Conservation (phyloP, 371 early-diverging fungal species). For the Blastocladiella emersonii region DNA sequence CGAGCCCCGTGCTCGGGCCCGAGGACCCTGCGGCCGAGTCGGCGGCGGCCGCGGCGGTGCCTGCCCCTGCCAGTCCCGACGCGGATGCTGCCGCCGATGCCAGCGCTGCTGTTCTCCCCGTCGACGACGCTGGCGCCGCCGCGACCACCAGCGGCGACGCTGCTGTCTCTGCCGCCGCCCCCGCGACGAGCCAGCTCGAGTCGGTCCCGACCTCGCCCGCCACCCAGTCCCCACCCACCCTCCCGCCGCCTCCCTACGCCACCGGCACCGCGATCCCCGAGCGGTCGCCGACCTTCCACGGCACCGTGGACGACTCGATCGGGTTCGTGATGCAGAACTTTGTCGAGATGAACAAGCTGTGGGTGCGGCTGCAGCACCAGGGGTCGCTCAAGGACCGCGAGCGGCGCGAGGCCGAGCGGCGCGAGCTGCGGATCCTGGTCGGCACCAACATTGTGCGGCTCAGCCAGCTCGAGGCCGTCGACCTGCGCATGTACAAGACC, state of each 20-base stretch:
- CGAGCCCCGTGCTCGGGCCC: conserved; percentile 13
- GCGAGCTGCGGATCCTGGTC: conserved; percentile 81
- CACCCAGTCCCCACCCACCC: not conserved
- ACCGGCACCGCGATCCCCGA: not conserved
- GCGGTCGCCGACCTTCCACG: conserved; percentile 23
- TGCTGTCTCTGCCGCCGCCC: conserved; percentile 14
- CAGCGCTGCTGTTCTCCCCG: not conserved
- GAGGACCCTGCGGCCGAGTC: conserved; percentile 18
- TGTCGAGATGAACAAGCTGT: conserved; percentile 96
- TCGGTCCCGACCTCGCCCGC: not conserved
- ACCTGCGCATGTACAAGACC: conserved; percentile 62
- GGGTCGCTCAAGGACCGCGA: conserved; percentile 84
- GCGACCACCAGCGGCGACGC: not conserved
- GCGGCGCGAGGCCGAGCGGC: conserved; percentile 84
- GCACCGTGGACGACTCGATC: conserved; percentile 74
- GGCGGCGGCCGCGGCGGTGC: not conserved
- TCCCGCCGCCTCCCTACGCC: not conserved
- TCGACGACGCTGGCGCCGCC: not conserved
- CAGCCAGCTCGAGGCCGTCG: conserved; percentile 76
- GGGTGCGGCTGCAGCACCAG: conserved; percentile 94
- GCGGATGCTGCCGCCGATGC: no score
- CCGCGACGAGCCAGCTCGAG: no score
- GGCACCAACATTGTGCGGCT: conserved; percentile 92
- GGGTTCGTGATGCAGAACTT: conserved; percentile 89
- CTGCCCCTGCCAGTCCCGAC: no score